Conservation (phyloP, 2,329 filamentous ascomycete genomes). For the Sclerotinia trifoliorum region DNA sequence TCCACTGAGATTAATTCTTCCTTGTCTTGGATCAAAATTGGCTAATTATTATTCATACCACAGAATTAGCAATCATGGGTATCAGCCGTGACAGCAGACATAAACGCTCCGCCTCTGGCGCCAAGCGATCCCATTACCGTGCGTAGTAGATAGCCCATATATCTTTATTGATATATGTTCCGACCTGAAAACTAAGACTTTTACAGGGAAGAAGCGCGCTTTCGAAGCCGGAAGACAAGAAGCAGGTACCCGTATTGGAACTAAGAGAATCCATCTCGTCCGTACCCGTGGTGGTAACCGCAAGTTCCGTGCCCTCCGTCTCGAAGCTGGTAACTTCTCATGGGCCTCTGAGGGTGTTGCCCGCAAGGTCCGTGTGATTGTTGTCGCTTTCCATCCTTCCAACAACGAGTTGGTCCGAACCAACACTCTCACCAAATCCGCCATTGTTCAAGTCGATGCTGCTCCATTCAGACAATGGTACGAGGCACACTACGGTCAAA, state of each 20-base stretch:
- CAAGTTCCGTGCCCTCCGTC: conserved; percentile 98
- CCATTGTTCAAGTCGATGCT: conserved; percentile 98
- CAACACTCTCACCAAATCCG: conserved; percentile 99
- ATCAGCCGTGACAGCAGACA: conserved; percentile 99
- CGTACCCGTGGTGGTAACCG: conserved; percentile 98
- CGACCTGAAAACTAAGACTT: conserved; percentile 61
- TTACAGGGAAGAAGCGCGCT: conserved; percentile 87
- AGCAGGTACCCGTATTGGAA: conserved; percentile 98
- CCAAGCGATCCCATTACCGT: conserved; percentile 93
- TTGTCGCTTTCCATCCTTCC: conserved; percentile 96
- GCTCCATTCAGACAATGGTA: conserved; percentile 99
- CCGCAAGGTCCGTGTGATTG: conserved; percentile 99
- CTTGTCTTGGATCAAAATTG: neutral
- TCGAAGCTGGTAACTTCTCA: conserved; percentile 98
- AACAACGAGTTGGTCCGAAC: conserved; percentile 99
- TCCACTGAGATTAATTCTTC: neutral
- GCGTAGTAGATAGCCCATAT: conserved; percentile 72
- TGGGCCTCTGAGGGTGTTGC: conserved; percentile 98
- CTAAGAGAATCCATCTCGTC: conserved; percentile 95
- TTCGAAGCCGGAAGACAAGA: conserved; percentile 99
- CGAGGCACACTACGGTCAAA: conserved; percentile 97
- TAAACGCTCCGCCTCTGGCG: conserved; percentile 99
- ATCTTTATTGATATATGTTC: conserved; percentile 60
- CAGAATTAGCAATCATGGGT: conserved; percentile 88
- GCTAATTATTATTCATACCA: conserved; percentile 39